These are phyloP conservation scores for Corylus avellana DNA, from an alignment of 306 rosid species.

Conservation along the genomic window DNA sequence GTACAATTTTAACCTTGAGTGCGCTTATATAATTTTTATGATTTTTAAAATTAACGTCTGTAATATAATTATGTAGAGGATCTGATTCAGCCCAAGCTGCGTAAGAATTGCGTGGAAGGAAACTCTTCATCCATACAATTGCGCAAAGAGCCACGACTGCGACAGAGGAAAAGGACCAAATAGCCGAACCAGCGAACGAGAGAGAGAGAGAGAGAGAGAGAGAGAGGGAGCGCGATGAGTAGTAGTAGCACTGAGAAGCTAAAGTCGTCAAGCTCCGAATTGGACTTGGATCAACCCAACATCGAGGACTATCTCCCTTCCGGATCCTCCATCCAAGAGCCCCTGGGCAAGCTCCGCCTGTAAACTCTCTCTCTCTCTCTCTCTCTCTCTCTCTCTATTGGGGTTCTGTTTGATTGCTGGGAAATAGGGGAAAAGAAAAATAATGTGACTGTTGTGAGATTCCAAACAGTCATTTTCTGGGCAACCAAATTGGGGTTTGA, in stretches of 20 bases:
- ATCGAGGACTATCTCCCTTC: constrained; percentile 94
- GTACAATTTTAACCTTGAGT: too few species aligned
- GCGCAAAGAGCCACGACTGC: too few species aligned
- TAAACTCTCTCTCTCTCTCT: constrained; percentile 30
- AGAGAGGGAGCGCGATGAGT: constrained; percentile 33
- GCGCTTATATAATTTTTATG: too few species aligned
- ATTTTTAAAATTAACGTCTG: too few species aligned
- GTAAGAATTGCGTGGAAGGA: too few species aligned
- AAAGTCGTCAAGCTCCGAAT: constrained; percentile 67
- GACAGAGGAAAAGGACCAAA: constrained; percentile 8
- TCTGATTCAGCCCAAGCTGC: too few species aligned
- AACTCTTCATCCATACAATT: too few species aligned
- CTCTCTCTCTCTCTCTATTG: constrained; percentile 2
- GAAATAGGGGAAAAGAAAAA: not conserved
- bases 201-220: not conserved
- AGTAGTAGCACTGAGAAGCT: constrained; percentile 39
- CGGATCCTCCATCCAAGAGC: constrained; percentile 81
- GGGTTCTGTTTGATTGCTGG: constrained; percentile 9
- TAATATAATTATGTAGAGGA: too few species aligned
- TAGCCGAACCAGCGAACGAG: not conserved
- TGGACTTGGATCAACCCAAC: constrained; percentile 92
- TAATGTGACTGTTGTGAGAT: not conserved
- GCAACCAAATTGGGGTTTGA: not conserved
- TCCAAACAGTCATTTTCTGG: not conserved
- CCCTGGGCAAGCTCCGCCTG: constrained; percentile 77